Evolutionary conservation across 2,329 filamentous ascomycete genomes (phyloP).

Genomic region (Epichloe festucae): DNA sequence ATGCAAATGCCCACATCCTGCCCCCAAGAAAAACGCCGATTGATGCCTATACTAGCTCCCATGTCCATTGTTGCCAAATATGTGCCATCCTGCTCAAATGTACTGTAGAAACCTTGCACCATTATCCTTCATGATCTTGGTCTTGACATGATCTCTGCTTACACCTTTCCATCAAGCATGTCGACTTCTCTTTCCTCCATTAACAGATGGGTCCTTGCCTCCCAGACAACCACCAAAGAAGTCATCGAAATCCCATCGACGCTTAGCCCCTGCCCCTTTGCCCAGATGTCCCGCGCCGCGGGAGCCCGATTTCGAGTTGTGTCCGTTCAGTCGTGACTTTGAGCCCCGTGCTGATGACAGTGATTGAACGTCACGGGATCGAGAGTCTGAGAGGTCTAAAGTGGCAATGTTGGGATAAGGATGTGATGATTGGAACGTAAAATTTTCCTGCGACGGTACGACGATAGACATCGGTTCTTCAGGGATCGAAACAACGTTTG

Average conservation of each 20-base stretch:
- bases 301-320: slow-evolving; percentile 13
- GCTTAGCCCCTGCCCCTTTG: slow-evolving; percentile 56
- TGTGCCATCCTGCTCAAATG: slow-evolving; percentile 11
- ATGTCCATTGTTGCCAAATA: slow-evolving; percentile 21
- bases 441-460: slow-evolving; percentile 45
- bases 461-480: slow-evolving; percentile 26
- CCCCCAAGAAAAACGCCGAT: slow-evolving; percentile 19
- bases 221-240: slow-evolving; percentile 59
- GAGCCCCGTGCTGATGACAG: slow-evolving; percentile 14
- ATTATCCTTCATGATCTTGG: slow-evolving; percentile 4
- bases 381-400: slow-evolving; percentile 43
- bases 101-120: slow-evolving; percentile 6
- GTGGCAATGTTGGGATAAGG: slow-evolving; percentile 49
- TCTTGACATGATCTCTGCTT: slow-evolving; percentile 6
- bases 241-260: slow-evolving; percentile 60
- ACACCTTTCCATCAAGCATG: slow-evolving; percentile 22
- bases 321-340: slow-evolving; percentile 17
- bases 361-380: slow-evolving; percentile 25
- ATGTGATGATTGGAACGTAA: slow-evolving; percentile 57
- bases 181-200: slow-evolving; percentile 36
- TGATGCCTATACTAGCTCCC: slow-evolving; percentile 23
- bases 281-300: slow-evolving; percentile 34
- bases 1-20: slow-evolving; percentile 18
- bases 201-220: slow-evolving; percentile 46
- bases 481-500: slow-evolving; percentile 11